Evolutionary conservation across 2,329 filamentous ascomycete genomes (phyloP).

Genomic region (Verticillium zaregamsianum): DNA sequence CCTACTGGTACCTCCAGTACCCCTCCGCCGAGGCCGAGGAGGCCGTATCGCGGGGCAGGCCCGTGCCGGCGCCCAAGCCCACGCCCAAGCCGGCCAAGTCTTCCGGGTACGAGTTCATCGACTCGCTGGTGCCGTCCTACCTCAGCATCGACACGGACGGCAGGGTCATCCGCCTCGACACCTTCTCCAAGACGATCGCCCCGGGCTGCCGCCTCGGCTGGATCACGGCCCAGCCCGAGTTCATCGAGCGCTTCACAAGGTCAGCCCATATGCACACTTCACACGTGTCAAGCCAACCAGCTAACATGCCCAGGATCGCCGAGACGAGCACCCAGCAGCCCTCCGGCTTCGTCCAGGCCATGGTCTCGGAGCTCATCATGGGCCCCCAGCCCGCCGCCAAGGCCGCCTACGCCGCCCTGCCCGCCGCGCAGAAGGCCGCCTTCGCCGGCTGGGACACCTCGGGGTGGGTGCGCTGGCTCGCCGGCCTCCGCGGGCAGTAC

Average conservation of each 20-base stretch:
- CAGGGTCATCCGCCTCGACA: slow-evolving; percentile 84
- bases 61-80: slow-evolving; percentile 20
- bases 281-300: background rate
- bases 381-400: slow-evolving; percentile 55
- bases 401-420: slow-evolving; percentile 35
- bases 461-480: slow-evolving; percentile 90
- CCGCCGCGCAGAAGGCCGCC: slow-evolving; percentile 39
- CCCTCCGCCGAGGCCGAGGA: slow-evolving; percentile 59
- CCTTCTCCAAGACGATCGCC: slow-evolving; percentile 89
- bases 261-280: slow-evolving; percentile 9
- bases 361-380: slow-evolving; percentile 74
- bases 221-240: slow-evolving; percentile 77
- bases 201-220: slow-evolving; percentile 88
- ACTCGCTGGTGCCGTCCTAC: slow-evolving; percentile 79
- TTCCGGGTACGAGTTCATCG: slow-evolving; percentile 72
- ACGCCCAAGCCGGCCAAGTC: slow-evolving; percentile 27
- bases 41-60: slow-evolving; percentile 40
- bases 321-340: slow-evolving; percentile 80
- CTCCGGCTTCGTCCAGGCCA: slow-evolving; percentile 82
- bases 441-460: slow-evolving; percentile 69
- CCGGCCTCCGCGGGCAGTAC: slow-evolving; percentile 77
- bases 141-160: slow-evolving; percentile 79
- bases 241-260: slow-evolving; percentile 65
- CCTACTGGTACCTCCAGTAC: slow-evolving; percentile 93
- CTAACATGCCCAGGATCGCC: slow-evolving; percentile 53